Percentiles rank a stretch among this genome's conserved stretches.
phyloP scores from a whole-genome alignment of 225 moss, liverwort and hornwort genomes.

The Straminergon stramineum region DNA sequence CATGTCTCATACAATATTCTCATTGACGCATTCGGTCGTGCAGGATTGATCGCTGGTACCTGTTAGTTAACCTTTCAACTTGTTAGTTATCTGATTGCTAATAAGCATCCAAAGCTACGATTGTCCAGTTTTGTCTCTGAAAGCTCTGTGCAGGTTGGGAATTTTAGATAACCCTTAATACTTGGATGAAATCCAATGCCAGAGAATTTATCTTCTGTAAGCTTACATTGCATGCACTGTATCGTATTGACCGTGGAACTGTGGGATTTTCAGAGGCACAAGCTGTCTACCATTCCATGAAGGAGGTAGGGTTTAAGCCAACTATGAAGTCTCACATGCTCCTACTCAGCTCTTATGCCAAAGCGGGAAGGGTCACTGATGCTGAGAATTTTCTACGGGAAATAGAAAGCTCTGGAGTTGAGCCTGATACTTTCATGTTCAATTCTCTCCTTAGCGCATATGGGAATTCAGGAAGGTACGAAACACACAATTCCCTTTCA shows the following conservation, averaged over 20 bases:
- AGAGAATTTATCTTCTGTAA: not conserved
- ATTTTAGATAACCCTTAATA: not conserved
- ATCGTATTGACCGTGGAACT: not conserved
- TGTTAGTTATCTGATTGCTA: not conserved
- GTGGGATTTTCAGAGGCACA: slow-evolving; percentile 61
- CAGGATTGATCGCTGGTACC: slow-evolving; percentile 58
- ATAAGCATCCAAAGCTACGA: not conserved
- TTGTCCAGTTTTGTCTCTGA: not conserved
- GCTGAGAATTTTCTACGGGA: slow-evolving; percentile 72
- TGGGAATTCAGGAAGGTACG: slow-evolving; percentile 60
- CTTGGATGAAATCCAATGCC: not conserved
- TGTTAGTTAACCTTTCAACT: not conserved
- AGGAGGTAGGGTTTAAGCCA: slow-evolving; percentile 49
- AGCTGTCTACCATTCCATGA: slow-evolving; percentile 56
- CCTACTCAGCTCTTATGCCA: slow-evolving; percentile 71
- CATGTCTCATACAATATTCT: slow-evolving; percentile 92
- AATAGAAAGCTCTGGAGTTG: slow-evolving; percentile 49
- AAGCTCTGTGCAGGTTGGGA: not conserved
- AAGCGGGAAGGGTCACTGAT: slow-evolving; percentile 64
- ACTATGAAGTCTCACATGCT: slow-evolving; percentile 79
- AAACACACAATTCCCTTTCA: not conserved
- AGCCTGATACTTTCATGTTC: slow-evolving; percentile 75
- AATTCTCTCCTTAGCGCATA: slow-evolving; percentile 80
- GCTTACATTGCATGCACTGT: not conserved
- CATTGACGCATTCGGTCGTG: slow-evolving; percentile 74